Percentiles rank a stretch among this genome's conserved stretches.
Evolutionary conservation across 495 filamentous ascomycete species (phyloP).

Genomic region (Hyaloscypha bicolor): DNA sequence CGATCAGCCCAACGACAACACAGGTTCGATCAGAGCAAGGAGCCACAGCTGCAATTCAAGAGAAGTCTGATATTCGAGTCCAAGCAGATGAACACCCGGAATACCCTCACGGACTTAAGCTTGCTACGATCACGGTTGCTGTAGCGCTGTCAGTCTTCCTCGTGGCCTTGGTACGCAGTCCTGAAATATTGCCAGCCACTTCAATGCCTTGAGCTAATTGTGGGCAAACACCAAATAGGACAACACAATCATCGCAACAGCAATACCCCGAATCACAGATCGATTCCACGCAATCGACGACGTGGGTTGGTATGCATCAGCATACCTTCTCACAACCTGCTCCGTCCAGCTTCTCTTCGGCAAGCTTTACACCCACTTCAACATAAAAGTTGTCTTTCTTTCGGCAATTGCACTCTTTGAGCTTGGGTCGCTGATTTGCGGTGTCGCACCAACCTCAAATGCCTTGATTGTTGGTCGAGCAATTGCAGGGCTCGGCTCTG

Average conservation of each 20-base stretch:
- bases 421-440: conserved; percentile 80
- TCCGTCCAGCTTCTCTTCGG: conserved; percentile 58
- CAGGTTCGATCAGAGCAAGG: conserved; percentile 43
- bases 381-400: conserved; percentile 13
- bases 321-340: conserved; percentile 60
- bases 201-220: background rate
- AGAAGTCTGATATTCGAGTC: background rate
- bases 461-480: conserved; percentile 81
- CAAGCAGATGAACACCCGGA: background rate
- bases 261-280: conserved; percentile 43
- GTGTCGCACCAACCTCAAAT: conserved; percentile 68
- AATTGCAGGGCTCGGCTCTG: conserved; percentile 79
- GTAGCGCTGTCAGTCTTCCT: conserved; percentile 58
- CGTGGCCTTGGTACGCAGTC: conserved; percentile 42
- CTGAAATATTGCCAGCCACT: conserved; percentile 28
- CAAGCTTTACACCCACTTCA: conserved; percentile 37
- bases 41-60: background rate
- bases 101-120: conserved; percentile 38
- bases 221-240: background rate
- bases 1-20: conserved; percentile 4
- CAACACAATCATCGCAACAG: conserved; percentile 51
- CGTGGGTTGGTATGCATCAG: conserved; percentile 54
- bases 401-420: conserved; percentile 76
- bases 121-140: conserved; percentile 56
- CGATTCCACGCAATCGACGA: conserved; percentile 42